These are phyloP conservation scores for Apocynum venetum DNA, from an alignment of 257 asterid genomes.

Conservation along the genomic window DNA sequence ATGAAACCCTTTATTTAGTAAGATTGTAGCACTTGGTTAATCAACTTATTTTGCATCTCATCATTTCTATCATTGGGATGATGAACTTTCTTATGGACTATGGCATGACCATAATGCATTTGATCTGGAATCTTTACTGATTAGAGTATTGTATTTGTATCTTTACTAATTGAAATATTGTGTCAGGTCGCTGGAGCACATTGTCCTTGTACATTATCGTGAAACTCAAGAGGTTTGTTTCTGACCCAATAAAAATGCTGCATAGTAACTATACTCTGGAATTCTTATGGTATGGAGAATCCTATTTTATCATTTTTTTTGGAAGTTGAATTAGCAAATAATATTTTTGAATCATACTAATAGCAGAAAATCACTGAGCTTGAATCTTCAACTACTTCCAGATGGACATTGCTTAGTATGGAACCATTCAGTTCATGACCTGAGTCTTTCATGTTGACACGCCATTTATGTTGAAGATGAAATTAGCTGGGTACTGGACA, in stretches of 20 bases:
- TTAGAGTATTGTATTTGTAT: conserved; percentile 13
- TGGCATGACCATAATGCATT: background rate
- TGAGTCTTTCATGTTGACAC: background rate
- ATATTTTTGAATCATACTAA: background rate
- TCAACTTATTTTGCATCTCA: conserved; percentile 14
- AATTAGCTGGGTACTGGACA: background rate
- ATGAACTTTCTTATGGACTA: conserved; percentile 10
- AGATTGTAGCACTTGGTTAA: conserved; percentile 7
- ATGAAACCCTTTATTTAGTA: conserved; percentile 30
- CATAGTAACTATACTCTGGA: background rate
- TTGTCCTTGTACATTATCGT: conserved; percentile 97
- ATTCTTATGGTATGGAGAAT: background rate
- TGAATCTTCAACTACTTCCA: background rate
- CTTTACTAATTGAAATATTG: conserved; percentile 18
- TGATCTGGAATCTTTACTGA: conserved; percentile 6
- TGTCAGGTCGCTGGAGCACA: conserved; percentile 85
- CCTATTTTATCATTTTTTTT: background rate
- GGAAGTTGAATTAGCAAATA: background rate
- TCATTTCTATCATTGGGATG: conserved; percentile 14
- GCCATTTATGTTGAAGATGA: background rate
- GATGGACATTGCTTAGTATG: background rate
- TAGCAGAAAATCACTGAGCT: background rate
- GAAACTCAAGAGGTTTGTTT: conserved; percentile 91
- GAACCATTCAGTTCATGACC: background rate
- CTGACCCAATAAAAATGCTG: conserved; percentile 3